Conservation (phyloP, 179 eudicot species). For the Gypsophila paniculata region DNA sequence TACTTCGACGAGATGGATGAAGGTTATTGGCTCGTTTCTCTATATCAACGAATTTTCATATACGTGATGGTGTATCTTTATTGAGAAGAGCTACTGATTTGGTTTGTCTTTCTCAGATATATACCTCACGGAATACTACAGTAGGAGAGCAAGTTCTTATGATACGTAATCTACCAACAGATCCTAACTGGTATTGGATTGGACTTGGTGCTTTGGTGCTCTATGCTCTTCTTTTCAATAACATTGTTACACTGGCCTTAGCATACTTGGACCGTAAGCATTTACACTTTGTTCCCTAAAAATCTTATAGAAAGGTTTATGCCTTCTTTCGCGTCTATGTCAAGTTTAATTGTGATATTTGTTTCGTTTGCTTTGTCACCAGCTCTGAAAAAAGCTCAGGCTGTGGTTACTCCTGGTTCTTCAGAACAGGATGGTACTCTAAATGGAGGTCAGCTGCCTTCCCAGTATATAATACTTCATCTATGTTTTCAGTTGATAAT, state of each 20-base stretch:
- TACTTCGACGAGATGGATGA: slow-evolving; percentile 70
- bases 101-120: slow-evolving; percentile 37
- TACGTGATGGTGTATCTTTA: not conserved
- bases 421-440: slow-evolving; percentile 27
- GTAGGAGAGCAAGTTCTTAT: slow-evolving; percentile 50
- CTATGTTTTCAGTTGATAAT: not conserved
- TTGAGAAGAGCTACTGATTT: not conserved
- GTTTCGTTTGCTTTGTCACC: slow-evolving; percentile 20
- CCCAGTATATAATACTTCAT: slow-evolving; percentile 12
- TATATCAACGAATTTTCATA: not conserved
- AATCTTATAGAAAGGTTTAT: not conserved
- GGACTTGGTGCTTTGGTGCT: slow-evolving; percentile 60
- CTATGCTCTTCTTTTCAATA: slow-evolving; percentile 64
- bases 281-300: not conserved
- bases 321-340: not conserved
- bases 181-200: slow-evolving; percentile 68
- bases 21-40: slow-evolving; percentile 33
- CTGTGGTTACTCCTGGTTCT: slow-evolving; percentile 37
- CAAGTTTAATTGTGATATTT: slow-evolving; percentile 5
- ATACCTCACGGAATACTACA: slow-evolving; percentile 42
- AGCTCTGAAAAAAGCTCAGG: slow-evolving; percentile 60
- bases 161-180: slow-evolving; percentile 48
- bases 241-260: slow-evolving; percentile 56
- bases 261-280: slow-evolving; percentile 67
- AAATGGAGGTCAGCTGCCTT: slow-evolving; percentile 33